Base-by-base conservation (phyloP, 768 basidiomycete genomes). In the Psilocybe cubensis region DNA sequence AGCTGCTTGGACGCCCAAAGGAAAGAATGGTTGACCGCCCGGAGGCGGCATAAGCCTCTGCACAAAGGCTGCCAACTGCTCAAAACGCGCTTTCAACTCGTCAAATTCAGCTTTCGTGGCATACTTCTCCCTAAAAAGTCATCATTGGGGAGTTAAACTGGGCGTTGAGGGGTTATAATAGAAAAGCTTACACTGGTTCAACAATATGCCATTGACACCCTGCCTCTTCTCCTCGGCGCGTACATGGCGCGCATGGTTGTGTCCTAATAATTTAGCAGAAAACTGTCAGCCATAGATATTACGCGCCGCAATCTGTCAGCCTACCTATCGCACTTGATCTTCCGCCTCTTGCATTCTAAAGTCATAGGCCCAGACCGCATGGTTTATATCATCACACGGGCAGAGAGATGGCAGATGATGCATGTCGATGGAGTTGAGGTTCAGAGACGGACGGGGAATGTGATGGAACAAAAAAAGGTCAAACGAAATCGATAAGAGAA, bases 261-360 rank as follows among this genome's bases (percentile, higher is more conserved):
- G 83, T 79, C 69, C 92, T 59, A 65, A 52, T 63, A 46, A 58
- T 61, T 48, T 52, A 43, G 60, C 27, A 48, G 58, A 58, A 47
- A 24, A 51, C 31, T 52, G 68, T 73, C 57, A 75, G 44, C 41
- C 44, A 60, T 28, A 48, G 27, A 49, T 57, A 31, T 54, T 65
- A 58, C 60, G 60, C 63, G 52, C 58, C 58, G 52, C 47, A 50
- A 47, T 54, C 52, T 47, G 58, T 42, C 66, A 67, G 42, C 77
- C 66, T 68, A 89, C 88, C 89, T 89, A 76, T 94, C 91, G 71
- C 92, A 94, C 69, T 89, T 90, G 72, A 93, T 93, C 79, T 94
- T 93, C 41, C 91, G 82, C 65, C 91, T 76, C 71, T 93, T 93
- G 71, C 91, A 93, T 71, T 92, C 92, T 92, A 67, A 46, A 53